Evolutionary conservation across 1,284 basidiomycete genomes (phyloP), one percentile per base, ranked within the genome.

Genomic region (Cerioporus squamosus): DNA sequence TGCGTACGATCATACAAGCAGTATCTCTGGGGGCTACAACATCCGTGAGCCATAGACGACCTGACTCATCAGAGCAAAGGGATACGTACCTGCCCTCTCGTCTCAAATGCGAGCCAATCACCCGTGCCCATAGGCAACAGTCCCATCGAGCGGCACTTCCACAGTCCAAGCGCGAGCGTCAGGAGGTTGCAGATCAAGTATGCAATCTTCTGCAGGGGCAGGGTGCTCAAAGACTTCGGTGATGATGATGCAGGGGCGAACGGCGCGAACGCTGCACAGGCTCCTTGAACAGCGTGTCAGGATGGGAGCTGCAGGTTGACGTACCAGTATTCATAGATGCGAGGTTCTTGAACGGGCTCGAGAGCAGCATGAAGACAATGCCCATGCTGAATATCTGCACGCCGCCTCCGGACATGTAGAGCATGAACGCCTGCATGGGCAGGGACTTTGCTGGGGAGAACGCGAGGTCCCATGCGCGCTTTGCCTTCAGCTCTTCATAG

Each of bases 351-450:
- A 95, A 85, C 0, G 94, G 94, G 17, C 85, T 83, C 52, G 92
- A 80, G 58, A 96, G 81, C 12, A 96, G 81, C 91, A 94, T 94
- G 70, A 93, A 90, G 38, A 96, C 90, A 73, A 94, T 95, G 44
- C 94, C 93, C 78, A 96, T 93, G 73, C 93, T 95, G 75, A 96
- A 96, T 51, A 97, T 91, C 75, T 97, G 94, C 12, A 96, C 89
- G 44, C 93, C 92, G 24, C 92, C 89, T 42, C 94, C 94, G 23
- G 93, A 95, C 88, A 97, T 95, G 83, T 96, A 97, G 44, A 97
- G 81, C 94, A 97, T 96, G 78, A 97, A 91, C 2, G 87, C 93
- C 71, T 96, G 94, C 94, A 96, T 96, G 4, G 94, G 94, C 22
- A 97, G 81, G 12, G 87, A 87, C 74, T 96, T 95, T 43, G 91